Base-by-base conservation (phyloP, 2,329 filamentous ascomycete genomes). In the Cercospora sesami region DNA sequence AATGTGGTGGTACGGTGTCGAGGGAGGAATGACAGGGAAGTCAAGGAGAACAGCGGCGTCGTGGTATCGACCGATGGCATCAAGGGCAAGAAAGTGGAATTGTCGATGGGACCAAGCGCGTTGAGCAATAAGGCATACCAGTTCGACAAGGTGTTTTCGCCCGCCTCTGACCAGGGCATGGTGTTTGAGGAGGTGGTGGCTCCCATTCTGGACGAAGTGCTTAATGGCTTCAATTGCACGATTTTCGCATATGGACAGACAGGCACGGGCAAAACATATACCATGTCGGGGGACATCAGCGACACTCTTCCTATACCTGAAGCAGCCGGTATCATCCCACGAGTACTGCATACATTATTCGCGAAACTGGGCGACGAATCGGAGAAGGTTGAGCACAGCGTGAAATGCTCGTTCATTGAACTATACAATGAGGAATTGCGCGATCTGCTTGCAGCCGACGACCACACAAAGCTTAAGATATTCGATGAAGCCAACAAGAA, bases 211-310 rank as follows among this genome's bases (percentile, higher is more conserved):
- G 93, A 96, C 73, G 94, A 99, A 86, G 97, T 98, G 85, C 86
- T 99, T 51, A 87, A 89, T 26, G 95, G 95, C 63, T 98, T 92
- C 82, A 99, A 99, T 79, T 99, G 95, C 81, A 99, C 95, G 5
- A 97, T 99, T 68, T 99, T 99, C 75, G 95, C 95, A 36, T 99
- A 99, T 79, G 95, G 95, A 28, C 95, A 99, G 79, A 99, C 95
- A 0, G 95, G 95, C 55, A 99, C 95, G 0, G 95, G 95, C 74
- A 99, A 99, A 80, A 99, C 95, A 14, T 99, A 99, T 80, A 99
- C 95, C 26, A 99, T 99, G 95, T 97, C 94, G 0, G 95, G 95
- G 65, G 94, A 99, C 79, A 97, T 99, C 88, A 92, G 87, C 14
- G 92, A 97, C 74, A 92, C 93, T 42, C 93, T 94, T 1, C 89